Percentiles rank a stretch among this genome's conserved stretches.
phyloP scores from a whole-genome alignment of 2,329 filamentous ascomycete genomes.

The Monilinia polystroma region DNA sequence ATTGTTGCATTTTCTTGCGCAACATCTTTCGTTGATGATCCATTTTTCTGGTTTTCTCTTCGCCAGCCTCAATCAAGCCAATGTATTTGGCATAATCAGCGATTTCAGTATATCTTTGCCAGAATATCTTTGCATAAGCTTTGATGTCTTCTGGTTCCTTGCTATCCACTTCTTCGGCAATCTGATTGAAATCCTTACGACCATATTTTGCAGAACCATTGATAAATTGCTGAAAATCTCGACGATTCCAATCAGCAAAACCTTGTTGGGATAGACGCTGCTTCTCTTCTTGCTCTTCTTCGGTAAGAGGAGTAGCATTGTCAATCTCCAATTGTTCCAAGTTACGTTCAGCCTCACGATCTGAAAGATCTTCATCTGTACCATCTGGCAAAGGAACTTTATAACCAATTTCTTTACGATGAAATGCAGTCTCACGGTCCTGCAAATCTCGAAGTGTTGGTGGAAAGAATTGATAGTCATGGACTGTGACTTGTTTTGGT shows the following conservation, averaged over 20 bases:
- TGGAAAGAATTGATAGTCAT: conserved; percentile 98
- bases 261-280: conserved; percentile 76
- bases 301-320: conserved; percentile 80
- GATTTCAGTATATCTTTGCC: conserved; percentile 91
- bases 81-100: conserved; percentile 86
- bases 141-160: conserved; percentile 84
- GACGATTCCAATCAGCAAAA: conserved; percentile 92
- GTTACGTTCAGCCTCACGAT: conserved; percentile 83
- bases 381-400: conserved; percentile 89
- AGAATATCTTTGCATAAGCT: conserved; percentile 91
- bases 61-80: conserved; percentile 85
- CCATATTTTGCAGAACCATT: conserved; percentile 94
- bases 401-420: conserved; percentile 94
- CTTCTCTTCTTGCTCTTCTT: conserved; percentile 88
- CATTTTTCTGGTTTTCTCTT: conserved; percentile 83
- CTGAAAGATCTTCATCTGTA: conserved; percentile 79
- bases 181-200: conserved; percentile 78
- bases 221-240: conserved; percentile 97
- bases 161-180: conserved; percentile 86
- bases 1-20: conserved; percentile 92
- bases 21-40: conserved; percentile 92
- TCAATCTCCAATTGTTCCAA: conserved; percentile 92
- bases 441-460: conserved; percentile 80
- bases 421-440: conserved; percentile 93
- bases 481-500: conserved; percentile 85